Evolutionary conservation across 345 rosid genomes (phyloP).

Genomic region (Erucastrum elatum): DNA sequence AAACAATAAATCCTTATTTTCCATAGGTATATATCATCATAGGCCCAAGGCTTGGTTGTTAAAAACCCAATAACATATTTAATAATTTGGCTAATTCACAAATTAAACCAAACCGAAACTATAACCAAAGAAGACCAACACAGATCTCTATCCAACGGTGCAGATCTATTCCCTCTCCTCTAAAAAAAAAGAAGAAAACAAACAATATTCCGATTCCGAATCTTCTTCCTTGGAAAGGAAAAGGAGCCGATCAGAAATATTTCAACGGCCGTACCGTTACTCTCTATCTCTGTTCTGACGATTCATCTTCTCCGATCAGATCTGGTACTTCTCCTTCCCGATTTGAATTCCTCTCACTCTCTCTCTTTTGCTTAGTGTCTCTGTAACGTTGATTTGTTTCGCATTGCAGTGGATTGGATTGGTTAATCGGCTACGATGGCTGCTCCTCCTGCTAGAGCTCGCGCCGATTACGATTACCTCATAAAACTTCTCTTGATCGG

Average conservation of each 20-base stretch:
- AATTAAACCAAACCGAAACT: constrained; percentile 15
- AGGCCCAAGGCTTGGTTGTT: too few relatives aligned
- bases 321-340: constrained; percentile 41
- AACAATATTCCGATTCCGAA: constrained; percentile 15
- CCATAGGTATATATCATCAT: too few relatives aligned
- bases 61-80: too few relatives aligned
- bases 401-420: neutral
- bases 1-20: too few relatives aligned
- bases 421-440: constrained; percentile 41
- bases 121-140: constrained; percentile 25
- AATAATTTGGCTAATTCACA: neutral
- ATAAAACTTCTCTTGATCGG: constrained; percentile 64
- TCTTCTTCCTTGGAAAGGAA: constrained; percentile 2
- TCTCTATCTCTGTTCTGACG: constrained; percentile 22
- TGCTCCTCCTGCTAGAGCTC: constrained; percentile 81
- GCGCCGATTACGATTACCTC: constrained; percentile 79
- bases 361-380: neutral
- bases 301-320: constrained; percentile 36
- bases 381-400: constrained; percentile 9
- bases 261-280: constrained; percentile 38
- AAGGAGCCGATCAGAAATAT: constrained; percentile 12
- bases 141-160: constrained; percentile 41
- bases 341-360: neutral
- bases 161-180: constrained; percentile 32
- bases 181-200: neutral